phyloP scores from a whole-genome alignment of 805 yeast species.

The Kazachstania kunashirensis region DNA sequence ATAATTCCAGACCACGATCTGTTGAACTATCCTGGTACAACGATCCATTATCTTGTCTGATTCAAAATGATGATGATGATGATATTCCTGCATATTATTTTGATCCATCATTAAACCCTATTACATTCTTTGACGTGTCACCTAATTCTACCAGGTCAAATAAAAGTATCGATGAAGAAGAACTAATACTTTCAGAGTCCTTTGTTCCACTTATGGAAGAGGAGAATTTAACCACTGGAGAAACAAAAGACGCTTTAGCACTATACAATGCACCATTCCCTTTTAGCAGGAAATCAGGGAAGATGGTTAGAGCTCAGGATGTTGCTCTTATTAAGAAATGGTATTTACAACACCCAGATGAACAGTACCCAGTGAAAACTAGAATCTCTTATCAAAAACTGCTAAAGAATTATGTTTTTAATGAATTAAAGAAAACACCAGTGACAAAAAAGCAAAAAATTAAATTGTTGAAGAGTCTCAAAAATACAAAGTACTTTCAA shows the following conservation, averaged over 20 bases:
- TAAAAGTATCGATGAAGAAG: conserved; percentile 27
- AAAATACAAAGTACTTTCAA: conserved; percentile 79
- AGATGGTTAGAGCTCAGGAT: conserved; percentile 75
- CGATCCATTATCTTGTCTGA: conserved; percentile 46
- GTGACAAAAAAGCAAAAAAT: conserved; percentile 41
- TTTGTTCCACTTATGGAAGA: conserved; percentile 46
- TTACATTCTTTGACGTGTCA: conserved; percentile 25
- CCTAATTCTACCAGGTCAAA: conserved; percentile 7
- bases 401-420: conserved; percentile 64
- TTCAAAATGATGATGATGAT: conserved; percentile 34
- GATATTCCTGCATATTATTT: conserved; percentile 49
- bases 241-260: conserved; percentile 47
- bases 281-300: conserved; percentile 65
- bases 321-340: conserved; percentile 75
- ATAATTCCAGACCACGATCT: conserved; percentile 64
- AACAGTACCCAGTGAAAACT: conserved; percentile 60
- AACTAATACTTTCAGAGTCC: conserved; percentile 33
- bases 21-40: conserved; percentile 57
- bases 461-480: conserved; percentile 53
- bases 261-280: conserved; percentile 83
- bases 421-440: conserved; percentile 47
- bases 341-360: conserved; percentile 63
- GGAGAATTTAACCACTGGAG: conserved; percentile 37
- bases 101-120: conserved; percentile 47
- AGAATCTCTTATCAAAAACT: conserved; percentile 83